A percentile compares a stretch with the other conserved stretches of the same genome.
phyloP scores from a whole-genome alignment of 1,284 basidiomycete species.

The Polyporus tsugae region DNA sequence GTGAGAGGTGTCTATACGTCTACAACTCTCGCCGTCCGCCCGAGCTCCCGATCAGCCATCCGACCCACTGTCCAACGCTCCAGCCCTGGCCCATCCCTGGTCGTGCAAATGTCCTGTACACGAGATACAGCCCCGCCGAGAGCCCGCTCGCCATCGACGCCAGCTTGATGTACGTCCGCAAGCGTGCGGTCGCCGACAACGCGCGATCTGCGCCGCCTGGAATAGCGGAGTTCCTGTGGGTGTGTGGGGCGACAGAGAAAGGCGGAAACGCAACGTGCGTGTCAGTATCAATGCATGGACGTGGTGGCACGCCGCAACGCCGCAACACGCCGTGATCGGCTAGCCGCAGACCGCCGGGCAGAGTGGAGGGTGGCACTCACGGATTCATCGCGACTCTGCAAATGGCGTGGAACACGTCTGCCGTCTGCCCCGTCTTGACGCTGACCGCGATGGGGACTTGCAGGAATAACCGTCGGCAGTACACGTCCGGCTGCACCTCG shows the following conservation, averaged over 20 bases:
- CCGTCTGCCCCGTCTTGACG: slow-evolving; percentile 84
- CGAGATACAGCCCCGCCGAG: slow-evolving; percentile 71
- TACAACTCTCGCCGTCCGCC: slow-evolving; percentile 42
- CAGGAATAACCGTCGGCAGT: slow-evolving; percentile 86
- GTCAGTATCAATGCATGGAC: slow-evolving; percentile 17
- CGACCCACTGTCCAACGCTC: slow-evolving; percentile 60
- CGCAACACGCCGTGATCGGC: slow-evolving; percentile 29
- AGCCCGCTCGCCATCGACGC: slow-evolving; percentile 76
- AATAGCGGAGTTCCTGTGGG: slow-evolving; percentile 66
- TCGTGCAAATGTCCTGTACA: slow-evolving; percentile 70
- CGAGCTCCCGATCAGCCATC: slow-evolving; percentile 60
- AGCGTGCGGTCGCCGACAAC: slow-evolving; percentile 67
- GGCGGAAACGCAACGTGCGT: background rate
- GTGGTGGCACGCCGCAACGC: slow-evolving; percentile 8
- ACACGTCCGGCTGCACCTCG: slow-evolving; percentile 98
- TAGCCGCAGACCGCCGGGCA: slow-evolving; percentile 10
- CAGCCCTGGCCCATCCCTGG: slow-evolving; percentile 66
- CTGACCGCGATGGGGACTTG: slow-evolving; percentile 93
- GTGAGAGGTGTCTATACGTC: slow-evolving; percentile 22
- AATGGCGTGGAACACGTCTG: slow-evolving; percentile 90
- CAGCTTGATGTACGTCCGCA: slow-evolving; percentile 74
- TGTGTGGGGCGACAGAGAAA: background rate
- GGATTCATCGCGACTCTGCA: slow-evolving; percentile 87
- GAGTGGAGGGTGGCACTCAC: slow-evolving; percentile 49
- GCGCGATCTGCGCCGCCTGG: slow-evolving; percentile 82